A percentile compares a stretch with the other conserved stretches of the same genome.
Conservation (phyloP, 306 rosid species). For the Ziziphus jujuba region DNA sequence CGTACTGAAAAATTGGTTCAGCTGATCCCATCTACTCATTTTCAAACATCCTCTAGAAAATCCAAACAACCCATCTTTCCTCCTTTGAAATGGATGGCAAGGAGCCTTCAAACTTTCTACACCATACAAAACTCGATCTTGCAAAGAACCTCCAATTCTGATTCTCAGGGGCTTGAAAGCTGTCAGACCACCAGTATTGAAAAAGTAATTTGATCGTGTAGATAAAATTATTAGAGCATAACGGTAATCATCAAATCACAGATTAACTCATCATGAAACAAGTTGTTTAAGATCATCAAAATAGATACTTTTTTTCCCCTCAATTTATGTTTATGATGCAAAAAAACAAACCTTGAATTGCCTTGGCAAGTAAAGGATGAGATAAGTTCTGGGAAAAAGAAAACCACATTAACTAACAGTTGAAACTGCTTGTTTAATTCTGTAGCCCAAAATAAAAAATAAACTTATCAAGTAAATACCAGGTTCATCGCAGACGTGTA, state of each 20-base stretch:
- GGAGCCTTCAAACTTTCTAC: conserved; percentile 60
- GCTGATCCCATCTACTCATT: conserved; percentile 92
- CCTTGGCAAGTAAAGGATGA: conserved; percentile 71
- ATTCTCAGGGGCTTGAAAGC: conserved; percentile 88
- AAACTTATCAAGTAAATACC: no score
- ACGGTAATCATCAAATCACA: neutral
- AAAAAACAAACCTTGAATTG: conserved; percentile 67
- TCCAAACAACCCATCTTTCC: conserved; percentile 70
- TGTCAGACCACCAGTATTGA: conserved; percentile 46
- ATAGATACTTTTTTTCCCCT: conserved; percentile 1
- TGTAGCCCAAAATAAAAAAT: neutral
- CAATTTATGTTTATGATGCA: conserved; percentile 10
- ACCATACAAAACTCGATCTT: conserved; percentile 84
- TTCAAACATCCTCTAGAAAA: conserved; percentile 87
- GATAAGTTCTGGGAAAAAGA: conserved; percentile 75
- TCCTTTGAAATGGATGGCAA: conserved; percentile 78
- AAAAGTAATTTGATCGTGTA: conserved; percentile 3
- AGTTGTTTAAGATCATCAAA: neutral
- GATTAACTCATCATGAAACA: neutral
- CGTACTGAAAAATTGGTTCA: conserved; percentile 67
- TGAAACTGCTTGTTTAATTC: conserved; percentile 15
- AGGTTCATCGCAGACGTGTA: conserved; percentile 60
- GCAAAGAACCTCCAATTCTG: conserved; percentile 94
- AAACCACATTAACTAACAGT: conserved; percentile 32
- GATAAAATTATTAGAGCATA: neutral